Base-by-base conservation (phyloP, 306 rosid species). In the Pueraria montana region DNA sequence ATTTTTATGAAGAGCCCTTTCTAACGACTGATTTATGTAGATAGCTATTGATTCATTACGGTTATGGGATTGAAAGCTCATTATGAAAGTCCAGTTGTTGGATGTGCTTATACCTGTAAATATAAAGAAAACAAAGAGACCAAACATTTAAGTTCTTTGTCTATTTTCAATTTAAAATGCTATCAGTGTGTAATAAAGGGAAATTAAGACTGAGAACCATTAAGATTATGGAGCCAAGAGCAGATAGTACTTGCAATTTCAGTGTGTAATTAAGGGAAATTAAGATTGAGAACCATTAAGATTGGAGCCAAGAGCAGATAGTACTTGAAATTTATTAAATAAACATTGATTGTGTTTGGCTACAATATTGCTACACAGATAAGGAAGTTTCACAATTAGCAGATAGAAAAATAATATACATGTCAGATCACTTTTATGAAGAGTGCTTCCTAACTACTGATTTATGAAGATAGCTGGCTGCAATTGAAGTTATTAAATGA, bases 31-130 rank as follows among this genome's bases (percentile, higher is more conserved):
- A 52, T n/a, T 16, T 52, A 61, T 26, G 38, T 26, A 12, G 42
- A 63, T 63, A 63, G 43, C 18, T 12, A 26, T 36, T 26, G 16
- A 62, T 62, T 10, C 30, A 21, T 42, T 42, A 11, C 36, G 23
- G 40, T 71, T 71, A 59, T 13, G 53, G 27, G 43, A 34, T 46
- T 81, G 66, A 81, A 72, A 59, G 2, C 61, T 76, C 71, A 40
- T 40, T 9, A 53, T 7, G 11, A 71, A 56, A 26, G 69, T 59
- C 49, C 8, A 27, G 12, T 61, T 50, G 17, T 52, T 49, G 34
- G 80, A 49, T 61, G 79, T 59, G 42, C 13, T 56, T 21, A 32
- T 27, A 27, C 30, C 9, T 43, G 11, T 17, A 45, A 80, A 32
- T 26, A 55, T 53, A 36, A 30, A 2, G 11, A 52, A 73, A 53